Evolutionary conservation across 169 alveolate species (phyloP).

Genomic region (Plasmodium billcollinsi): DNA sequence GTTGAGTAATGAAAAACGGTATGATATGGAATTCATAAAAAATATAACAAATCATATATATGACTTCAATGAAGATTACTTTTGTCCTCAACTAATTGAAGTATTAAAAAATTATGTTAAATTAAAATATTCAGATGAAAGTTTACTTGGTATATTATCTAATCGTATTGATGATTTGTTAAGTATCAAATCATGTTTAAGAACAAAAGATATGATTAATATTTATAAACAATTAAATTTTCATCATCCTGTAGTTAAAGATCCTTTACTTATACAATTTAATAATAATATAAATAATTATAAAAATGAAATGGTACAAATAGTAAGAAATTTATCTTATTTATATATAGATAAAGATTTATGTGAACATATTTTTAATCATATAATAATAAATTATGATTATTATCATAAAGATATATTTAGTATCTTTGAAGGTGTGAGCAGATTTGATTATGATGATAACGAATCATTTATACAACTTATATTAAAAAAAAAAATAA

Average conservation of each 20-base stretch:
- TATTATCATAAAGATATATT: slow-evolving; percentile 57
- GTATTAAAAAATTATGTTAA: slow-evolving; percentile 51
- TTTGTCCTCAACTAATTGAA: slow-evolving; percentile 57
- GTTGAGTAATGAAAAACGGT: slow-evolving; percentile 7
- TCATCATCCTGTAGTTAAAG: slow-evolving; percentile 57
- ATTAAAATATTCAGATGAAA: slow-evolving; percentile 73
- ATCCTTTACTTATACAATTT: slow-evolving; percentile 15
- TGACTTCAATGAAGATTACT: slow-evolving; percentile 58
- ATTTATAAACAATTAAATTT: slow-evolving; percentile 64
- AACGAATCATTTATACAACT: slow-evolving; percentile 12
- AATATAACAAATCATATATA: slow-evolving; percentile 50
- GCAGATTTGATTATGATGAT: slow-evolving; percentile 25
- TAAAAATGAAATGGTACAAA: slow-evolving; percentile 39
- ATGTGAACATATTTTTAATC: slow-evolving; percentile 29
- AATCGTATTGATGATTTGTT: slow-evolving; percentile 36
- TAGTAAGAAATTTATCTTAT: slow-evolving; percentile 49
- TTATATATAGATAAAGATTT: slow-evolving; percentile 32
- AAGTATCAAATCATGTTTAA: slow-evolving; percentile 40
- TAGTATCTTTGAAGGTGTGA: slow-evolving; percentile 33
- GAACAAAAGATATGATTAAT: slow-evolving; percentile 50
- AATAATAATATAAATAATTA: slow-evolving; percentile 58
- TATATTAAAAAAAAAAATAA: slow-evolving; percentile 35
- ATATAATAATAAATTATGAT: slow-evolving; percentile 28
- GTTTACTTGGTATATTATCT: slow-evolving; percentile 49
- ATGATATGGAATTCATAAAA: slow-evolving; percentile 45